Evolutionary conservation across 2,329 filamentous ascomycete species (phyloP).

Genomic region (Botrytis deweyae): DNA sequence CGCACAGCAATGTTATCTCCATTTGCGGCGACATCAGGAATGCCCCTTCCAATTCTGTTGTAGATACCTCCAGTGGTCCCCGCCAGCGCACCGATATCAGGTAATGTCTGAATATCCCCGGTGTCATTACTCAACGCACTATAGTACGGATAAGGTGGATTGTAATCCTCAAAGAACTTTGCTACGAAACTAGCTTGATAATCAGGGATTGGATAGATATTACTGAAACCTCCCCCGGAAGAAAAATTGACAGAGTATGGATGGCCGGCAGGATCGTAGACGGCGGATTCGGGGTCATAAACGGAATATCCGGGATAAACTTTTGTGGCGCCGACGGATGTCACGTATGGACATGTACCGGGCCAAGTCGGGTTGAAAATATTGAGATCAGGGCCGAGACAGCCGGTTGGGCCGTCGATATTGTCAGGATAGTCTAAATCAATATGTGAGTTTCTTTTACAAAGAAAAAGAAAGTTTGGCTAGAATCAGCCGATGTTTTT

Average conservation of each 20-base stretch:
- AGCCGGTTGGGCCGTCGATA: constrained; percentile 37
- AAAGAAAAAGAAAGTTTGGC: not conserved
- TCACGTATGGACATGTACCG: constrained; percentile 45
- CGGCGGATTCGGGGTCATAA: constrained; percentile 35
- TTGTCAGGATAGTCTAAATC: constrained; percentile 23
- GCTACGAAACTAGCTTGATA: constrained; percentile 47
- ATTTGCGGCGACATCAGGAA: constrained; percentile 46
- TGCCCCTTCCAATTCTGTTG: constrained; percentile 33
- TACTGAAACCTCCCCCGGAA: constrained; percentile 48
- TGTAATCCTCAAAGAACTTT: constrained; percentile 42
- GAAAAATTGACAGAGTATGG: constrained; percentile 37
- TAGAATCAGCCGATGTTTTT: not conserved
- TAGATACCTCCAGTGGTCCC: constrained; percentile 25
- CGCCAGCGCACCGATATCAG: constrained; percentile 27
- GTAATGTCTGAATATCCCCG: constrained; percentile 20
- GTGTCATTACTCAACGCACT: constrained; percentile 27
- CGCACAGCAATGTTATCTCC: constrained; percentile 36
- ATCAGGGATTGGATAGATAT: constrained; percentile 45
- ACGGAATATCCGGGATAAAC: constrained; percentile 40
- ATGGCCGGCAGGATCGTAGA: constrained; percentile 30
- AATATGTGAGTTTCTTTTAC: constrained; percentile 9
- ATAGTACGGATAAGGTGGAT: constrained; percentile 31
- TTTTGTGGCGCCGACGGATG: constrained; percentile 42
- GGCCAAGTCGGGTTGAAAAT: constrained; percentile 49
- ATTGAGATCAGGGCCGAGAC: constrained; percentile 47